Base-by-base conservation (phyloP, 306 rosid species). In the Trifolium subterraneum region DNA sequence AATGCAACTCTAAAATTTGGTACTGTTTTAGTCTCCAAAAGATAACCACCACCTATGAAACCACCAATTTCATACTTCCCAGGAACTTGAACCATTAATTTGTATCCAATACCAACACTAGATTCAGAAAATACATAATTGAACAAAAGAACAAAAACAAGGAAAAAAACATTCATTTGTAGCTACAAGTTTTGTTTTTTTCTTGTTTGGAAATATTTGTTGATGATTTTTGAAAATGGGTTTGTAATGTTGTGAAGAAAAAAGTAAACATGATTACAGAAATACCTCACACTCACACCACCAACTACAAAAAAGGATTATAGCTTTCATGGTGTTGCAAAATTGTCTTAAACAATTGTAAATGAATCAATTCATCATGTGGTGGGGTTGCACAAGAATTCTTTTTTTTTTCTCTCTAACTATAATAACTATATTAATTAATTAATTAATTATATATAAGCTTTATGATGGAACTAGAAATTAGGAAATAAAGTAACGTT, bases 1-100 rank as follows among this genome's bases (percentile, higher is more conserved):
- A 94, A 78, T 35, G 96, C 96, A 8, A 78, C 87, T 76, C 79
- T 86, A 67, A 92, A 94, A 74, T 69, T 82, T 68, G 97, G 98
- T 15, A 18, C 63, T 19, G 25, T 76, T 39, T 65, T 75, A 1
- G 83, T 75, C 70, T 88, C 82, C 36, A 90, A 63, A 20, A 92
- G 62, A 79, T 83, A 83, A 65, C 88, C 99, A 60, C 88, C 84
- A 42, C 91, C 98, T 51, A 33, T 76, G 84, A 90, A 90, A 52
- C 88, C 87, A 52, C 88, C 87, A 65, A 54, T 14, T 11, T 44
- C 78, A 79, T 87, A 86, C 29, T 68, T 86, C 73, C 19, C 58
- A 10, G 97, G 97, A 65, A 88, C 93, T 20, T 65, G 82, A 48
- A 94, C 16, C 70, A 78, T 67, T 42, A 94, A 50, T 4, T 76